Evolutionary conservation across 1,284 basidiomycete genomes (phyloP).

Genomic region (Cerioporus squamosus): DNA sequence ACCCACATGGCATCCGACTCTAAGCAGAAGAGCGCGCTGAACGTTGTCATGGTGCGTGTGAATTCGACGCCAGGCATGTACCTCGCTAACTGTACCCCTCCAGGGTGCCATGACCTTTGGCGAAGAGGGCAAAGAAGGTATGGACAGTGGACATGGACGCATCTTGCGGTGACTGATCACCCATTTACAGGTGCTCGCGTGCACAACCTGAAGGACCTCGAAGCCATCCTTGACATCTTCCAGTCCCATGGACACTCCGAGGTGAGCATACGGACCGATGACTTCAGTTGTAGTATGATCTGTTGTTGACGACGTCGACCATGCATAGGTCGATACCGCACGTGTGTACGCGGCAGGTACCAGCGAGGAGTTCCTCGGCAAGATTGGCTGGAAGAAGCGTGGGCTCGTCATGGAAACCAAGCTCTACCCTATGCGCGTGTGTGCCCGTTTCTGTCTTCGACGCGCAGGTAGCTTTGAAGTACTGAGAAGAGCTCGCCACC

Average conservation of each 20-base stretch:
- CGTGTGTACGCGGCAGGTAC: conserved; percentile 53
- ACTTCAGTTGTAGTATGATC: not conserved
- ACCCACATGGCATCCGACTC: not conserved
- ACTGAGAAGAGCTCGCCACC: not conserved
- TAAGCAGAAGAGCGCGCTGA: conserved; percentile 42
- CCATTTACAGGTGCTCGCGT: conserved; percentile 45
- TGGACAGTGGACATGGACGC: not conserved
- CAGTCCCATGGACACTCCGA: conserved; percentile 60
- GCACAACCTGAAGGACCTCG: conserved; percentile 53
- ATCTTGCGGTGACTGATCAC: not conserved
- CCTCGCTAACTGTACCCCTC: not conserved
- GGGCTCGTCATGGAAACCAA: conserved; percentile 54
- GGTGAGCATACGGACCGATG: conserved; percentile 24
- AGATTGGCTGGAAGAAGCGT: conserved; percentile 40
- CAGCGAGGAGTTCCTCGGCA: conserved; percentile 50
- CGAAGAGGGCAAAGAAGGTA: conserved; percentile 31
- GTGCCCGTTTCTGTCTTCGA: not conserved
- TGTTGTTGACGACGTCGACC: not conserved
- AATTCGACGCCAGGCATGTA: not conserved
- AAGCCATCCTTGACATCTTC: conserved; percentile 60
- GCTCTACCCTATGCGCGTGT: conserved; percentile 24
- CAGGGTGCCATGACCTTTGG: conserved; percentile 41
- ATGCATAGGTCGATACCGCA: conserved; percentile 40
- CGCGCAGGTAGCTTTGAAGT: not conserved
- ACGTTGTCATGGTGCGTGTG: conserved; percentile 46